Base-by-base conservation (phyloP, 2,329 filamentous ascomycete species). In the Exutisphaerella laricina region DNA sequence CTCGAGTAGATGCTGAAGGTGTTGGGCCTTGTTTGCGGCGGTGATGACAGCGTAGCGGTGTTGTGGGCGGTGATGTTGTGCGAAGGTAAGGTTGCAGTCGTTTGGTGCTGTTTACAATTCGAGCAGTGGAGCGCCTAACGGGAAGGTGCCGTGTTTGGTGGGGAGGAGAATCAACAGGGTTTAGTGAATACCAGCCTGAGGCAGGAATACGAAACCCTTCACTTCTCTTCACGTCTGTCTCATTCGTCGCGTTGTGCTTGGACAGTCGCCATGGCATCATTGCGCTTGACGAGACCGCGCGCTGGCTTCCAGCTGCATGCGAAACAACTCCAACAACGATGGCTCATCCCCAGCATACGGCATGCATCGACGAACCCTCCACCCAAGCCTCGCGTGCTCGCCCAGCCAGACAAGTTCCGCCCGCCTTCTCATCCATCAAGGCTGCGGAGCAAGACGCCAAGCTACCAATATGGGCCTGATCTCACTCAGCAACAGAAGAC, bases 381-480 rank as follows among this genome's bases (percentile, higher is more conserved):
- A 45, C 68, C 66, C 50, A 84, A 83, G 59, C 77, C 79, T 25
- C 75, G 82, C 49, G 77, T 88, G 4, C 81, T 98, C 52, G 86
- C 86, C 57, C 88, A 96, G 66, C 90, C 90, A 17, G 77, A 85
- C 58, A 85, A 83, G 63, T 97, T 95, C 74, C 86, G 86, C 35
- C 90, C 92, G 2, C 92, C 92, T 0, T 97, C 90, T 0, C 92
- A 97, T 65, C 83, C 85, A 9, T 72, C 84, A 16, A 75, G 84
- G 5, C 75, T 88, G 22, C 74, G 77, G 41, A 73, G 75, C 52
- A 66, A 67, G 39, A 35, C 33, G 9, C 64, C 70, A 5, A 80
- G 82, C 21, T 74, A 75, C 23, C 56, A 79, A 83, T 64, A 94
- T 94, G 88, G 88, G 26, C 85, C 87, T 13, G 68, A 78, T 16